These are phyloP conservation scores for Cryptococcus sp. DNA, from an alignment of 1,284 basidiomycete genomes.

Conservation along the genomic window DNA sequence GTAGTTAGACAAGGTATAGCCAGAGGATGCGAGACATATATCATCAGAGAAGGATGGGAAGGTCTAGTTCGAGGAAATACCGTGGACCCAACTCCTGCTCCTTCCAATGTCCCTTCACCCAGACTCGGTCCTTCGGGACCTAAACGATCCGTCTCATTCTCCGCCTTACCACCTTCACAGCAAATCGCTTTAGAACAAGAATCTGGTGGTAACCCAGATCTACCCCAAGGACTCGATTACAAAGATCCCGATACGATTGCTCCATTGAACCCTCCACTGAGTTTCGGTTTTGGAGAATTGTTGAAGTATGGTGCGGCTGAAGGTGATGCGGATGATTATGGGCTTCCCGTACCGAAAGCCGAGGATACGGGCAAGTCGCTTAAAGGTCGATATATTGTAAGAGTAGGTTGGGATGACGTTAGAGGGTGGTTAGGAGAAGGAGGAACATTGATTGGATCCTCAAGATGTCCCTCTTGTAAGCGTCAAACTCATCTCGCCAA, in stretches of 20 bases:
- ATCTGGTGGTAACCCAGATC: constrained; percentile 8
- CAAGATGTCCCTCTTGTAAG: constrained; percentile 71
- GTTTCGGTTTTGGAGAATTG: constrained; percentile 86
- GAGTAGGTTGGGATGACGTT: constrained; percentile 98
- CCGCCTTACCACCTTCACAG: constrained; percentile 34
- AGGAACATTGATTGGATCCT: constrained; percentile 93
- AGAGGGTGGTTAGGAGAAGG: constrained; percentile 93
- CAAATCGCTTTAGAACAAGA: constrained; percentile 22
- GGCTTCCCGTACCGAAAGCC: constrained; percentile 40
- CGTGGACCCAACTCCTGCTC: constrained; percentile 30
- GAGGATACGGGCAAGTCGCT: constrained; percentile 58
- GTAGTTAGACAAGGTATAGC: constrained; percentile 85
- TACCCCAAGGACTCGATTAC: constrained; percentile 21
- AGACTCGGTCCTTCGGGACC: constrained; percentile 12
- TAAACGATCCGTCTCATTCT: constrained; percentile 28
- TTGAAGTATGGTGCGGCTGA: constrained; percentile 89
- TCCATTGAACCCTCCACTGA: constrained; percentile 50
- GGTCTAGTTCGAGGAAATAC: constrained; percentile 66
- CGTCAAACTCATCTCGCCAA: constrained; percentile 1
- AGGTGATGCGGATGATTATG: constrained; percentile 43
- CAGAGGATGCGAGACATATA: constrained; percentile 87
- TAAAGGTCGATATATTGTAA: constrained; percentile 87
- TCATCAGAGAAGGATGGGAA: constrained; percentile 96
- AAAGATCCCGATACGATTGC: constrained; percentile 28
- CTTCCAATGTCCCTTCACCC: constrained; percentile 21